Percentiles rank a stretch among this genome's conserved stretches.
phyloP scores from a whole-genome alignment of 208 protist species.

The Naegleria fowleri region DNA sequence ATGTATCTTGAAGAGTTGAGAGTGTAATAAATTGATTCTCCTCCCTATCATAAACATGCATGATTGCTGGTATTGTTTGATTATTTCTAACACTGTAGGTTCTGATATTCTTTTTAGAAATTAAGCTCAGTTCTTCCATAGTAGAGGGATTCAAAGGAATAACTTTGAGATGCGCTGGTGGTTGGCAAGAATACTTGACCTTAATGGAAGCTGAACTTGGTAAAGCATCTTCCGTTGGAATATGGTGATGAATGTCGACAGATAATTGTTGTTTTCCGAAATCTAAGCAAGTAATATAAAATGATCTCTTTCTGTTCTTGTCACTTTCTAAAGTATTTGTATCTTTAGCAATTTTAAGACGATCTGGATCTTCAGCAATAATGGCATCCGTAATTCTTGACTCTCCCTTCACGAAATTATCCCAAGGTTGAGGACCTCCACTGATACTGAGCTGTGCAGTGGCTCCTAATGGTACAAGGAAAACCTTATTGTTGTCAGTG shows the following conservation, averaged over 20 bases:
- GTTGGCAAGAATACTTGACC: background rate
- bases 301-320: background rate
- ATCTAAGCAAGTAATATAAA: background rate
- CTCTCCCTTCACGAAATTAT: background rate
- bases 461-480: background rate
- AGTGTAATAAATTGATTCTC: background rate
- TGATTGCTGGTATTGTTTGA: background rate
- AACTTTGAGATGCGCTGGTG: background rate
- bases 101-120: background rate
- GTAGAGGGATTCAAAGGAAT: background rate
- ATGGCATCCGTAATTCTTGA: background rate
- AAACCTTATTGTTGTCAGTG: background rate
- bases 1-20: background rate
- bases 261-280: background rate
- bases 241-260: background rate
- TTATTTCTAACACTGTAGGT: background rate
- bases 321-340: background rate
- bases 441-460: background rate
- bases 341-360: background rate
- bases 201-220: background rate
- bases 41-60: background rate
- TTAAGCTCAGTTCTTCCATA: background rate
- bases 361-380: background rate
- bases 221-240: background rate
- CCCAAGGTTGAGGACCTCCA: constrained; percentile 17